phyloP scores from a whole-genome alignment of 2,329 filamentous ascomycete species.

The Thielaviopsis musarum region DNA sequence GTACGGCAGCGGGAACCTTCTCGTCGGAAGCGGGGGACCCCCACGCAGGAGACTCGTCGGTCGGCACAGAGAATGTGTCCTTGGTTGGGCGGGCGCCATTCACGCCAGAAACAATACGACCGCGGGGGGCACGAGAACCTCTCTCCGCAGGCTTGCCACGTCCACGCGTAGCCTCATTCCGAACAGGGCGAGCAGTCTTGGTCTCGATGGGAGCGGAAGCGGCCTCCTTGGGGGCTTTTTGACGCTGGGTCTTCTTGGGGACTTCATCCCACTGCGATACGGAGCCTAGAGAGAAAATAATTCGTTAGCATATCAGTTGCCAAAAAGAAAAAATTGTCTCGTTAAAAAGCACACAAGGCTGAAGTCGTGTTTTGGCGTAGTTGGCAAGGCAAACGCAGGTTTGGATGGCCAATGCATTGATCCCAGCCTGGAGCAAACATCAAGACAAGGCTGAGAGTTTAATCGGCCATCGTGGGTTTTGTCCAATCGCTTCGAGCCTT shows the following conservation, averaged over 20 bases:
- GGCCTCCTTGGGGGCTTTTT: conserved; percentile 49
- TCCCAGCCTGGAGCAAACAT: background rate
- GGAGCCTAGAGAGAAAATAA: conserved; percentile 34
- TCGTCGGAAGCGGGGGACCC: conserved; percentile 12
- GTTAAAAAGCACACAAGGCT: background rate
- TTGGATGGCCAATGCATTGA: background rate
- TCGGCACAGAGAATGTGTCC: conserved; percentile 43
- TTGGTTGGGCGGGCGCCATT: conserved; percentile 47
- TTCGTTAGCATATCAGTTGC: background rate
- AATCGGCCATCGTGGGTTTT: background rate
- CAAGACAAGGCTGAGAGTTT: background rate
- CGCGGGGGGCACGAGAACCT: conserved; percentile 43
- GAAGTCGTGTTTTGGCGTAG: background rate
- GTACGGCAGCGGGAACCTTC: conserved; percentile 18
- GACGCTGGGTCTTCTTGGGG: conserved; percentile 59
- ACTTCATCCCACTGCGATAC: conserved; percentile 77
- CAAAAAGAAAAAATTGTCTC: background rate
- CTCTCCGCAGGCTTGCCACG: conserved; percentile 46
- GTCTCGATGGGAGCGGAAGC: conserved; percentile 30
- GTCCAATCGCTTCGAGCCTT: background rate
- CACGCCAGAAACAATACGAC: conserved; percentile 39
- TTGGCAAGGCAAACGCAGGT: background rate
- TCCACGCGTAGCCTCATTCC: conserved; percentile 44
- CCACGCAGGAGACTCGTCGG: conserved; percentile 46
- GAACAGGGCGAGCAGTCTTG: conserved; percentile 38